These are phyloP conservation scores for Aureobasidium zeae DNA, from an alignment of 2,329 filamentous ascomycete genomes.

Conservation along the genomic window DNA sequence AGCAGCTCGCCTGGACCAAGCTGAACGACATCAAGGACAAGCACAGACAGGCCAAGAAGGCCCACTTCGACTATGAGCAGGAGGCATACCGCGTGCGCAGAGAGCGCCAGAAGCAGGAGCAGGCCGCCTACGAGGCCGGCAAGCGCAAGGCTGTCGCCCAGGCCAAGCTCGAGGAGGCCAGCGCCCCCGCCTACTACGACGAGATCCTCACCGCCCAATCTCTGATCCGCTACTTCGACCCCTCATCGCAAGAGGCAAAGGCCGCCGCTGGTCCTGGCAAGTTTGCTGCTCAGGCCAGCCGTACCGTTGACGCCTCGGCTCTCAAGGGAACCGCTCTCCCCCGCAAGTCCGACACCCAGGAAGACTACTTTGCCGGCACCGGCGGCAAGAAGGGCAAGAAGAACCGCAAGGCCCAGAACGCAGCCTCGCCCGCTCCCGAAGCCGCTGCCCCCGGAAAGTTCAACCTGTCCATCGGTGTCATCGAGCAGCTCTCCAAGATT, in stretches of 20 bases:
- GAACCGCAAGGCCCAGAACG: conserved; percentile 59
- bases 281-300: conserved; percentile 67
- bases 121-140: conserved; percentile 61
- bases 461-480: conserved; percentile 81
- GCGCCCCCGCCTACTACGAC: conserved; percentile 79
- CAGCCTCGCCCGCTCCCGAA: conserved; percentile 33
- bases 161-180: conserved; percentile 69
- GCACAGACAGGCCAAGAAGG: conserved; percentile 73
- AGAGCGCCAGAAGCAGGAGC: conserved; percentile 74
- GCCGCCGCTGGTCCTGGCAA: conserved; percentile 55
- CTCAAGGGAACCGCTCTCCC: conserved; percentile 78
- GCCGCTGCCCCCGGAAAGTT: conserved; percentile 52
- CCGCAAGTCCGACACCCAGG: conserved; percentile 68
- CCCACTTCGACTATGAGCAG: conserved; percentile 73
- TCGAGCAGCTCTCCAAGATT: conserved; percentile 80
- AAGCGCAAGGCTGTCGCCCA: conserved; percentile 68
- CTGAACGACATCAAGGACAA: conserved; percentile 84
- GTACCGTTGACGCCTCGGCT: conserved; percentile 73
- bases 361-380: conserved; percentile 67
- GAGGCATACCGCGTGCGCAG: conserved; percentile 67
- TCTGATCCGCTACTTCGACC: conserved; percentile 86
- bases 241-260: conserved; percentile 53
- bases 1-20: conserved; percentile 74
- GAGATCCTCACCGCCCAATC: conserved; percentile 85
- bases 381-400: conserved; percentile 81